Base-by-base conservation (phyloP, 2,329 filamentous ascomycete genomes). In the Elsinoe ampelina region DNA sequence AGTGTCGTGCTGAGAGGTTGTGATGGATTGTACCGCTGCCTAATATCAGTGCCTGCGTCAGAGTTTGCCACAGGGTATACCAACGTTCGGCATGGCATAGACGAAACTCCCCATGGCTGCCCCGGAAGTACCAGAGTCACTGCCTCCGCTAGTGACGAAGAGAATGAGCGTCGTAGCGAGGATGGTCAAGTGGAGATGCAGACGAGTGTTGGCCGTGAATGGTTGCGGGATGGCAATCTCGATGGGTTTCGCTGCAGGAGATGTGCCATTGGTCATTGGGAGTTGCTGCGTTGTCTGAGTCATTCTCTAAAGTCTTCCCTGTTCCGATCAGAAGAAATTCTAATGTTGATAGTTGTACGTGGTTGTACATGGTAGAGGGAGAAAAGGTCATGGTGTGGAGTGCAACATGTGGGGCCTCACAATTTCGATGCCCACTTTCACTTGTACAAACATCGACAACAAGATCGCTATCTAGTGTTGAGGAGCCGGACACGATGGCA, bases 11-110 rank as follows among this genome's bases (percentile, higher is more conserved):
- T 85, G 62, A 95, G 72, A 61, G 87, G 79, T 69, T 88, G 79
- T 61, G 80, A 60, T 61, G 72, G 68, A 51, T 71, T 72, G 50
- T 69, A 67, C 61, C 64, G 67, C 74, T 75, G 59, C 38, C n/a
- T 39, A 70, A 12, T 65, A 65, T 62, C 38, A 60, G 55, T 36
- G 32, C 12, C 12, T 59, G 80, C 75, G 71, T 74, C 78, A 81
- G 63, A 13, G 6, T 5, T 11, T 13, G 17, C 30, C 26, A 47
- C 15, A 45, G 7, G 20, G n/a, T 48, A 22, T 34, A 55, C 76
- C 64, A 75, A 95, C 93, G 73, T 95, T 87, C 13, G 93, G 92
- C 69, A 98, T 81, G 2, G 91, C 88, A 68, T 95, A 97, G 45
- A 97, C 88, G 67, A 97, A 92, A 51, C 89, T 95, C 2, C 93